Evolutionary conservation across 352 stramenopile species (phyloP).

Genomic region (Phytopythium helicoides): DNA sequence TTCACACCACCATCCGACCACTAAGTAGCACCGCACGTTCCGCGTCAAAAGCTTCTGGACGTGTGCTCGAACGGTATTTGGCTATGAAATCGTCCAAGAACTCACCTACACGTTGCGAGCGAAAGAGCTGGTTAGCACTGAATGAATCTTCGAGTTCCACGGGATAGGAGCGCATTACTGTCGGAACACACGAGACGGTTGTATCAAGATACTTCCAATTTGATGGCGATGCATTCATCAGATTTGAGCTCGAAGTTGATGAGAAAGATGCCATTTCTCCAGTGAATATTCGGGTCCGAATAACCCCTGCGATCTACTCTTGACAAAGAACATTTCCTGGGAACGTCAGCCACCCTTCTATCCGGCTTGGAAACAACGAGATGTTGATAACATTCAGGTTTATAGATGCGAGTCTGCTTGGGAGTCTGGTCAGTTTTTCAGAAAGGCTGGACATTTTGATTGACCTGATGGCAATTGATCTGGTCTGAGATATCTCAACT

Average conservation of each 20-base stretch:
- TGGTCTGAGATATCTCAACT: too few species aligned
- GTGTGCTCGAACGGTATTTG: too few species aligned
- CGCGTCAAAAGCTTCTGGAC: too few species aligned
- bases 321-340: not conserved
- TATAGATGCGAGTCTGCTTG: not conserved
- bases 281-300: not conserved
- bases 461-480: not conserved
- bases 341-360: not conserved
- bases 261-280: not conserved
- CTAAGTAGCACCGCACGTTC: too few species aligned
- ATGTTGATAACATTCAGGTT: not conserved
- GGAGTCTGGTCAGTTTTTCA: not conserved
- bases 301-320: not conserved
- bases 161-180: not conserved
- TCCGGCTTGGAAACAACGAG: not conserved
- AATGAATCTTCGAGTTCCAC: not conserved
- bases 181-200: not conserved
- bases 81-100: too few species aligned
- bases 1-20: too few species aligned
- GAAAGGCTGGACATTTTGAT: not conserved
- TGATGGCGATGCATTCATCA: not conserved
- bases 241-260: not conserved
- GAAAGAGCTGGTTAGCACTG: too few species aligned
- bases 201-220: not conserved
- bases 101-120: too few species aligned